These are phyloP conservation scores for Fusarium gaditjirri DNA, from an alignment of 2,329 filamentous ascomycete species.

Conservation along the genomic window DNA sequence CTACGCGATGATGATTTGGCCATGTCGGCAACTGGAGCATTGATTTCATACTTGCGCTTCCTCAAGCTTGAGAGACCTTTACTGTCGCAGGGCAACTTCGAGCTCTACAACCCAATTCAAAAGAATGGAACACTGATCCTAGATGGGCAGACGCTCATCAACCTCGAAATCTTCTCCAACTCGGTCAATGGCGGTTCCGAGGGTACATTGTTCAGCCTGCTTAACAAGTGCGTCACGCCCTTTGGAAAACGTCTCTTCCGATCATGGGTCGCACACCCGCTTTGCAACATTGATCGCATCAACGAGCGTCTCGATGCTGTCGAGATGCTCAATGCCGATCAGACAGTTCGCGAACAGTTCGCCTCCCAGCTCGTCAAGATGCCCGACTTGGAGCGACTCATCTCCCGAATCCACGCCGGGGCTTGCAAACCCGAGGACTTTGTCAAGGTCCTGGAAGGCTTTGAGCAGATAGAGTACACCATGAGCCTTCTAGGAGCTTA, in stretches of 20 bases:
- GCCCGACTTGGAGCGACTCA: slow-evolving; percentile 92
- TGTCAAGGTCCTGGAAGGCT: slow-evolving; percentile 91
- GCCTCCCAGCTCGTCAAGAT: slow-evolving; percentile 88
- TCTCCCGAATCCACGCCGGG: slow-evolving; percentile 92
- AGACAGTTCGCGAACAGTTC: slow-evolving; percentile 84
- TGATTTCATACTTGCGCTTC: slow-evolving; percentile 85
- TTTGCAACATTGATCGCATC: slow-evolving; percentile 87
- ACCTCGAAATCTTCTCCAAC: slow-evolving; percentile 97
- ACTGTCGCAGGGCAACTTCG: slow-evolving; percentile 90
- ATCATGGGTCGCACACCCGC: slow-evolving; percentile 96
- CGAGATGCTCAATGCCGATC: slow-evolving; percentile 88
- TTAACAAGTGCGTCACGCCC: slow-evolving; percentile 94
- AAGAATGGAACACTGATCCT: slow-evolving; percentile 91
- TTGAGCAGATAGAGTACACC: slow-evolving; percentile 97
- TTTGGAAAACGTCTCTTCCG: slow-evolving; percentile 97
- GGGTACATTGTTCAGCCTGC: slow-evolving; percentile 87
- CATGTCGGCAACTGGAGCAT: slow-evolving; percentile 91
- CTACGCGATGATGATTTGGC: slow-evolving; percentile 80
- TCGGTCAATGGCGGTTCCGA: slow-evolving; percentile 85
- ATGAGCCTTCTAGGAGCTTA: slow-evolving; percentile 81
- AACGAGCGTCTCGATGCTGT: slow-evolving; percentile 95
- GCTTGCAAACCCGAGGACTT: slow-evolving; percentile 94
- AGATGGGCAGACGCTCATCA: slow-evolving; percentile 96
- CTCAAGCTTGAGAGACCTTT: slow-evolving; percentile 91
- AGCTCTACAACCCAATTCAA: slow-evolving; percentile 89